Evolutionary conservation across 73 alveolate genomes (phyloP), one percentile per base, ranked within the genome.

Genomic region (Tetrahymena malaccensis): DNA sequence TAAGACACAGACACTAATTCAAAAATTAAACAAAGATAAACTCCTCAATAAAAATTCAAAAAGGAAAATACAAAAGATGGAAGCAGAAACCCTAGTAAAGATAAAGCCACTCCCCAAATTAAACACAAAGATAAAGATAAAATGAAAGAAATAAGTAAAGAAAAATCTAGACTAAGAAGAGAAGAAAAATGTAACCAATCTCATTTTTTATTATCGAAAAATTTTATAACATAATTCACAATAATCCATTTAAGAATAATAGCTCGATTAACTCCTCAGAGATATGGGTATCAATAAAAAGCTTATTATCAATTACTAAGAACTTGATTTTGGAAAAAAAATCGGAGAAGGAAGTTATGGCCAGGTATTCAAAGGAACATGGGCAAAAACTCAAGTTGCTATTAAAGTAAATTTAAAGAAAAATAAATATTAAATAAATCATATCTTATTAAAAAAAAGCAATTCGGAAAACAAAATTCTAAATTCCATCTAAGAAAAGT

Each of bases 271-370:
- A 70, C 37, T 95, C 21, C 38, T 95, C 0, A 27, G 94, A 40
- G 97, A 95, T 12, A 85, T 95, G 35, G 97, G 95, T 84, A 95
- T 95, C 31, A 95, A 95, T 95, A 94, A 95, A 44, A 95, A 95
- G 21, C 35, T 95, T 13, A 43, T 95, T 11, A 95, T 95, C 4
- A 85, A 95, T 22, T 85, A 85, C 84, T 43, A 85, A n/a, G 97
- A 95, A 40, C 56, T 95, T n/a, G 94, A 43, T 22, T 55, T 70
- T 25, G 97, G 97, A 33, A 27, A 89, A 31, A 43, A 89, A 38
- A 95, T 98, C 40, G 99, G 99, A 25, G 98, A 97, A 55, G 99
- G 99, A 43, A 97, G 99, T 83, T 96, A 96, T 85, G 99, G 99
- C 55, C 98, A 97, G 16, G 99, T 98, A 0, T 98, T 50, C 93